A percentile compares a stretch with the other conserved stretches of the same genome.
Evolutionary conservation across 2,329 filamentous ascomycete species (phyloP).

Genomic region (Teratosphaeria pseudoeucalypti): DNA sequence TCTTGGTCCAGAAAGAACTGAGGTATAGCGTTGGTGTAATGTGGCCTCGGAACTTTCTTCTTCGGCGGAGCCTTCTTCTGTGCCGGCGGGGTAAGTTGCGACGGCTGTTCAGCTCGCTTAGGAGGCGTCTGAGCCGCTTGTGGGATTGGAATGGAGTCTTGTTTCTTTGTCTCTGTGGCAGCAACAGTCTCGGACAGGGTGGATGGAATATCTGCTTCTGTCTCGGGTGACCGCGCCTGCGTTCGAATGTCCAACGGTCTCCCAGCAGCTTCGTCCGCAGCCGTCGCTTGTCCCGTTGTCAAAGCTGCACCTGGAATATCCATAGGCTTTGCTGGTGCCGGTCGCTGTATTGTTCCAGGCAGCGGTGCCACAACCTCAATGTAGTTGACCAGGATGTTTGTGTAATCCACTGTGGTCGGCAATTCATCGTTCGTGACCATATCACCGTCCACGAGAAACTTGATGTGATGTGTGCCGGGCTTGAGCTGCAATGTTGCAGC

Average conservation of each 20-base stretch:
- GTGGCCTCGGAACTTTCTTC: slow-evolving; percentile 35
- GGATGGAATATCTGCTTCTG: slow-evolving; percentile 9
- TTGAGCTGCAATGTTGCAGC: slow-evolving; percentile 72
- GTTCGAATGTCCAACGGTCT: slow-evolving; percentile 56
- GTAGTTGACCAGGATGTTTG: slow-evolving; percentile 96
- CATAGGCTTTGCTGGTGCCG: slow-evolving; percentile 21
- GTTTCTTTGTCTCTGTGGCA: slow-evolving; percentile 2
- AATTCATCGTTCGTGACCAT: slow-evolving; percentile 82
- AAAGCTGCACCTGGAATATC: slow-evolving; percentile 20
- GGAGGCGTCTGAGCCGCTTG: slow-evolving; percentile 2
- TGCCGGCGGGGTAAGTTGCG: slow-evolving; percentile 3
- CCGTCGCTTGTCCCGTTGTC: slow-evolving; percentile 14
- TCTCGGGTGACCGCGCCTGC: slow-evolving; percentile 14
- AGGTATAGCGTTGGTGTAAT: slow-evolving; percentile 67
- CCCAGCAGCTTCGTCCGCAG: slow-evolving; percentile 10
- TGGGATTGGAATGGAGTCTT: slow-evolving; percentile 4
- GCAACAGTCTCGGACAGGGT: slow-evolving; percentile 11
- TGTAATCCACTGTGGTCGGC: slow-evolving; percentile 93
- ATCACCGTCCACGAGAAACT: slow-evolving; percentile 88
- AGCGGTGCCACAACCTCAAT: slow-evolving; percentile 58
- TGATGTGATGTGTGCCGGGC: slow-evolving; percentile 90
- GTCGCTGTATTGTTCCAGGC: slow-evolving; percentile 11
- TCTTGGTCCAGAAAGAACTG: slow-evolving; percentile 81
- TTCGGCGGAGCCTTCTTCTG: slow-evolving; percentile 13
- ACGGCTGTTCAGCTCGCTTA: not conserved